Conservation (phyloP, 108 stramenopile species). For the Cyclostephanos tholiformis region DNA sequence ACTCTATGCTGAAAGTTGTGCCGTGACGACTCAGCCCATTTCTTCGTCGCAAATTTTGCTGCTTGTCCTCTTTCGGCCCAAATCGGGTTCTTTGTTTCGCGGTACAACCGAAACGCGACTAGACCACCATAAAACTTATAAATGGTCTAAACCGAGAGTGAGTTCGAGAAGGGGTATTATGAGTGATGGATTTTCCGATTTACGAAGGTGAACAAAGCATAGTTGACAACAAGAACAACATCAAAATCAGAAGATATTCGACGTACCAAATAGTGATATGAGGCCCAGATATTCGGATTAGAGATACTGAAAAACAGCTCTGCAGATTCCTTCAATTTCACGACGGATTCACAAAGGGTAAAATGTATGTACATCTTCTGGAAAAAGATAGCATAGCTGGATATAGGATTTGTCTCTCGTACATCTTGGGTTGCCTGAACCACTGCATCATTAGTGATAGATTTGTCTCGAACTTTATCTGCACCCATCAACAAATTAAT, state of each 20-base stretch:
- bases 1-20: slow-evolving; percentile 40
- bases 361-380: slow-evolving; percentile 16
- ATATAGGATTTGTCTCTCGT: too few relatives aligned
- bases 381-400: not conserved
- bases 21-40: slow-evolving; percentile 16
- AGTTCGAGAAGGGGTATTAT: too few relatives aligned
- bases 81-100: slow-evolving; percentile 1
- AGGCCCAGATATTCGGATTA: too few relatives aligned
- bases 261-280: too few relatives aligned
- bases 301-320: slow-evolving; percentile 7
- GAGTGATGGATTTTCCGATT: too few relatives aligned
- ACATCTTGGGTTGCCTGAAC: too few relatives aligned
- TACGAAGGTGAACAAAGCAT: too few relatives aligned
- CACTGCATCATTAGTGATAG: not conserved
- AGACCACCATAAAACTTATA: slow-evolving; percentile 15
- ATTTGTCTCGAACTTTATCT: not conserved
- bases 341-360: slow-evolving; percentile 4
- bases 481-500: not conserved
- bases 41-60: slow-evolving; percentile 3
- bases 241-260: too few relatives aligned
- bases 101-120: slow-evolving; percentile 21
- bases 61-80: slow-evolving; percentile 13
- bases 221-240: too few relatives aligned
- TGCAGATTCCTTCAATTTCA: not conserved
- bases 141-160: not conserved